phyloP scores from a whole-genome alignment of 2,329 filamentous ascomycete species.

The Elsinoe batatas region DNA sequence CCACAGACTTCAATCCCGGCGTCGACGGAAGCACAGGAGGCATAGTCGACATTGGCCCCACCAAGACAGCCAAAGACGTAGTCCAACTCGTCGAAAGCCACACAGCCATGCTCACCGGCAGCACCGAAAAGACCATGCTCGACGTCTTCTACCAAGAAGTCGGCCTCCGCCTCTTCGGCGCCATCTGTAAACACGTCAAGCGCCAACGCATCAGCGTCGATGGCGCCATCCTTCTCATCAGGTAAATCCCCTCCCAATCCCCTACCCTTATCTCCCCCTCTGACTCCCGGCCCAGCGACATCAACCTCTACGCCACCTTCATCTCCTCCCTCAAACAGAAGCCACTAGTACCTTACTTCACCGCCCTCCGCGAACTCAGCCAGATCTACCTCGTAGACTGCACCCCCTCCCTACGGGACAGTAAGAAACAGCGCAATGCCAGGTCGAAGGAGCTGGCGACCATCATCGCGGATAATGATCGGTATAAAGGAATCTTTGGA shows the following conservation, averaged over 20 bases:
- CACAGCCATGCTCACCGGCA: conserved; percentile 85
- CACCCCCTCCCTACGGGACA: conserved; percentile 22
- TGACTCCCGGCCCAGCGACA: conserved; percentile 55
- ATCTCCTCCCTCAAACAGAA: conserved; percentile 71
- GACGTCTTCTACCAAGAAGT: conserved; percentile 99
- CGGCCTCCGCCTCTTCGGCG: conserved; percentile 79
- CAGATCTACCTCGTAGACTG: conserved; percentile 87
- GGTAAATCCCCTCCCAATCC: conserved; percentile 31
- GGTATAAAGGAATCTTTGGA: conserved; percentile 85
- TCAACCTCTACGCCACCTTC: conserved; percentile 86
- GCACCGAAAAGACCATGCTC: conserved; percentile 94
- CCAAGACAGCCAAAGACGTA: conserved; percentile 65
- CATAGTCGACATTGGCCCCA: conserved; percentile 58
- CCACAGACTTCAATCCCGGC: conserved; percentile 81
- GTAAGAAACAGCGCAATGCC: conserved; percentile 37
- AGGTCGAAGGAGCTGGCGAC: conserved; percentile 92
- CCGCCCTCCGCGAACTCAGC: conserved; percentile 78
- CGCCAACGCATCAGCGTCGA: conserved; percentile 84
- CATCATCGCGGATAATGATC: conserved; percentile 82
- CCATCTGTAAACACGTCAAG: conserved; percentile 94
- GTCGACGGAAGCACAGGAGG: conserved; percentile 22
- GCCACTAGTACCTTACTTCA: conserved; percentile 81
- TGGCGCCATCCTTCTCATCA: conserved; percentile 83
- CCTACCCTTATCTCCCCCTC: background rate
- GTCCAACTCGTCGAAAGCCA: conserved; percentile 80